phyloP scores from a whole-genome alignment of 2,329 filamentous ascomycete genomes.

The Aspergillus uvarum region DNA sequence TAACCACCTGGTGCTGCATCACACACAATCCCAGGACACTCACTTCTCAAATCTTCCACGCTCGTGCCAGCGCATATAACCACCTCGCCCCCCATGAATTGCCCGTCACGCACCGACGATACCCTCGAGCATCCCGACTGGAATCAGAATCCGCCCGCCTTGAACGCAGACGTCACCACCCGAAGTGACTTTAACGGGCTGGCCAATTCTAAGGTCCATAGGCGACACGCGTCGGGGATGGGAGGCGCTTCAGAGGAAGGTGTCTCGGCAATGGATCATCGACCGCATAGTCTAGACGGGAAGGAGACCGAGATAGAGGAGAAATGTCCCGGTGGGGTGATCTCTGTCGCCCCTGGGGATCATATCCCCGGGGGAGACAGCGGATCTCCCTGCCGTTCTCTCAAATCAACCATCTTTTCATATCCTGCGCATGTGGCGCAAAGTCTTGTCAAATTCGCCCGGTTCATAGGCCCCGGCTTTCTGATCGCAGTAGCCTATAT shows the following conservation, averaged over 20 bases:
- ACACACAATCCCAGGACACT: neutral
- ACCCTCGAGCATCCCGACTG: constrained; percentile 52
- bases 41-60: neutral
- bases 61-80: neutral
- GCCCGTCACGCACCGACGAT: constrained; percentile 62
- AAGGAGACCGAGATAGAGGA: constrained; percentile 25
- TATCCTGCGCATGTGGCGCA: constrained; percentile 24
- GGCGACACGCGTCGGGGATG: constrained; percentile 35
- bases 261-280: constrained; percentile 23
- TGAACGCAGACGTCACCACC: constrained; percentile 62
- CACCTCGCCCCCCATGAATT: constrained; percentile 55
- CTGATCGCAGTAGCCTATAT: constrained; percentile 52
- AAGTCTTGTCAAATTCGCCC: constrained; percentile 41
- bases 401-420: constrained; percentile 19
- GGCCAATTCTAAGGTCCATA: constrained; percentile 56
- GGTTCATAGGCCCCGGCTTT: constrained; percentile 50
- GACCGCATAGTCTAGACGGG: constrained; percentile 22
- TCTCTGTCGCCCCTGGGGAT: constrained; percentile 28
- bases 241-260: constrained; percentile 25
- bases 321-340: constrained; percentile 29
- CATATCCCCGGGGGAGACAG: constrained; percentile 31
- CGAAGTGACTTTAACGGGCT: constrained; percentile 62
- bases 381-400: constrained; percentile 33
- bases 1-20: neutral
- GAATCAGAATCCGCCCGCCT: constrained; percentile 61